phyloP scores from a whole-genome alignment of 495 filamentous ascomycete genomes.

The Trichoderma virens region DNA sequence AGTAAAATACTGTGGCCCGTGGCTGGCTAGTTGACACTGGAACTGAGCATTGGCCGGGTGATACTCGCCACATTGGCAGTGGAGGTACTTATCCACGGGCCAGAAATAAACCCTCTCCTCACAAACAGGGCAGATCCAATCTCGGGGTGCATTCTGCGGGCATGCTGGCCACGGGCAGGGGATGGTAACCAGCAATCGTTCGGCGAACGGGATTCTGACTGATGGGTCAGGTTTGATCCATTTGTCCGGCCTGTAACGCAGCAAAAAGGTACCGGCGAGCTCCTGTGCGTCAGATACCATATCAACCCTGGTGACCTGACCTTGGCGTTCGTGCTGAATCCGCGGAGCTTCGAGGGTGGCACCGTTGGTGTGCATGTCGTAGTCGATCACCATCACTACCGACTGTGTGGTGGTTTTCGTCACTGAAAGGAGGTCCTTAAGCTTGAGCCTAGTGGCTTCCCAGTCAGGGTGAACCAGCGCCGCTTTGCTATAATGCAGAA shows the following conservation, averaged over 20 bases:
- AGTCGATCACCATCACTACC: conserved; percentile 22
- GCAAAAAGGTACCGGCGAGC: conserved; percentile 18
- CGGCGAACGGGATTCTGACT: conserved; percentile 15
- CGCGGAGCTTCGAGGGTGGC: conserved; percentile 11
- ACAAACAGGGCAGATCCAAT: conserved; percentile 31
- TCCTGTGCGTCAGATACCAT: conserved; percentile 16
- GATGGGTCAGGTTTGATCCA: conserved; percentile 12
- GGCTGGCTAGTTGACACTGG: conserved; percentile 21
- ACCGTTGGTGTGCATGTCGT: conserved; percentile 16
- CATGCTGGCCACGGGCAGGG: too few species aligned
- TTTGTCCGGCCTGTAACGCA: conserved; percentile 9
- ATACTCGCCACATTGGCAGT: conserved; percentile 31
- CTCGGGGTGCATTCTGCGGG: conserved; percentile 15
- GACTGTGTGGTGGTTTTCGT: background rate
- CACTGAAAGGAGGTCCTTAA: conserved; percentile 17
- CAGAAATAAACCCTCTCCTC: conserved; percentile 23
- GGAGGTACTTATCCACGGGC: conserved; percentile 23
- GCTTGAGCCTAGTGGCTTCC: conserved; percentile 14
- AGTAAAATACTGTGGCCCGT: conserved; percentile 15
- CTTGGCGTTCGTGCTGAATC: conserved; percentile 16
- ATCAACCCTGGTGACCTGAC: conserved; percentile 13
- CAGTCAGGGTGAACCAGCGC: conserved; percentile 12
- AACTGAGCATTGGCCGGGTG: conserved; percentile 17
- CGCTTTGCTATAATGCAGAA: conserved; percentile 15
- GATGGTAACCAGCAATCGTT: conserved; percentile 21